Evolutionary conservation across 305 asterid species (phyloP).

Genomic region (Fraxinus floribunda): DNA sequence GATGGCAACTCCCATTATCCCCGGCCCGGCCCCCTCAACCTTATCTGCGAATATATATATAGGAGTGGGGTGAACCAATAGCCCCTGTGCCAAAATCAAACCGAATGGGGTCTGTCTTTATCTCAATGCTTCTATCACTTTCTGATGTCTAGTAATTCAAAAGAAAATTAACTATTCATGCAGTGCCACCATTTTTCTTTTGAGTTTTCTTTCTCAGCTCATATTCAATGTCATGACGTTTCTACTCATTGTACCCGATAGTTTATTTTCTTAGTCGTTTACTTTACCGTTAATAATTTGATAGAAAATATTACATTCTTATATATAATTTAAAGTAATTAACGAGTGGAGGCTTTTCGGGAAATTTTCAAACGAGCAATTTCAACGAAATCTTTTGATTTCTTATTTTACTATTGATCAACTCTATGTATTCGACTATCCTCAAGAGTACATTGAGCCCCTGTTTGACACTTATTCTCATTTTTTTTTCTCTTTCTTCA

Average conservation of each 20-base stretch:
- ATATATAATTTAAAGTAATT: no score
- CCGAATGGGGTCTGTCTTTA: conserved; percentile 42
- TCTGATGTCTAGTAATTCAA: conserved; percentile 38
- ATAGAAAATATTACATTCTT: no score
- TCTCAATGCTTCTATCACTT: conserved; percentile 47
- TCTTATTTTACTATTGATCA: no score
- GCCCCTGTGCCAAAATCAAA: conserved; percentile 26
- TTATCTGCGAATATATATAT: background rate
- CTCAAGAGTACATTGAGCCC: no score
- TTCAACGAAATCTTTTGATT: no score
- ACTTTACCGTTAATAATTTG: no score
- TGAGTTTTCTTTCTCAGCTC: conserved; percentile 12
- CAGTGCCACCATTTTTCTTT: conserved; percentile 22
- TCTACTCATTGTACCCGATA: background rate
- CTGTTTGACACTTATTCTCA: no score
- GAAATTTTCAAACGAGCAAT: no score
- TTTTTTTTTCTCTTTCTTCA: no score
- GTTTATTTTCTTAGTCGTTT: no score
- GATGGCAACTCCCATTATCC: conserved; percentile 24
- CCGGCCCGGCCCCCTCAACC: conserved; percentile 4
- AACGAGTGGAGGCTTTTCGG: no score
- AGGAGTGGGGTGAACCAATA: conserved; percentile 17
- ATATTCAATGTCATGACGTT: background rate
- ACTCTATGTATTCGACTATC: no score
- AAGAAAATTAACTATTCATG: conserved; percentile 29